phyloP scores from a whole-genome alignment of 2,329 filamentous ascomycete species.

The Cladosporium sp. region DNA sequence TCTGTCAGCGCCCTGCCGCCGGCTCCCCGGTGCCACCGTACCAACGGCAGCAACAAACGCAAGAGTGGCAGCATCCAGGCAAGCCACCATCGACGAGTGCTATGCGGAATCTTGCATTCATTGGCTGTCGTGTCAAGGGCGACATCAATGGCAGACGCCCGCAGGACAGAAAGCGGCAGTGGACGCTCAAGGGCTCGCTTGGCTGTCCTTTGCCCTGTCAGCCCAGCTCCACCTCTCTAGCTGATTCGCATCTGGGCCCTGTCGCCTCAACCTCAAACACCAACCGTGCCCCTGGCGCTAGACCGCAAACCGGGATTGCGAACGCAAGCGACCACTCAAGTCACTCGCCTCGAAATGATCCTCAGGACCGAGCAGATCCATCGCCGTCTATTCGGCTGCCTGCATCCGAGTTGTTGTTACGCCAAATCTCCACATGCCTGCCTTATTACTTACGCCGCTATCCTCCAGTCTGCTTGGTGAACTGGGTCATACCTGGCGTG shows the following conservation, averaged over 20 bases:
- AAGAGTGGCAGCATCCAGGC: constrained; percentile 7
- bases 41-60: constrained; percentile 16
- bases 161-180: constrained; percentile 3
- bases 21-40: constrained; percentile 16
- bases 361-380: not conserved
- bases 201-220: not conserved
- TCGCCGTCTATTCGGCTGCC: not conserved
- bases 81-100: constrained; percentile 6
- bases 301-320: constrained; percentile 7
- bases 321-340: not conserved
- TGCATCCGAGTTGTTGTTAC: constrained; percentile 19
- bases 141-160: not conserved
- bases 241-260: constrained; percentile 17
- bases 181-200: not conserved
- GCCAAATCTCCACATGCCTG: constrained; percentile 15
- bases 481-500: constrained; percentile 9
- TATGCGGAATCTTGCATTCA: not conserved
- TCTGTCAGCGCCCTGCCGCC: constrained; percentile 11
- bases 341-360: not conserved
- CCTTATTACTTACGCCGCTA: constrained; percentile 1
- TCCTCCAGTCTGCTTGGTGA: not conserved
- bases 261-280: constrained; percentile 6
- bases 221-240: constrained; percentile 9
- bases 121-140: not conserved
- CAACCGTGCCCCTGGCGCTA: constrained; percentile 20